Evolutionary conservation across 805 yeast genomes (phyloP), one percentile per base, ranked within the genome.

Genomic region (Lipomyces mesembrius): DNA sequence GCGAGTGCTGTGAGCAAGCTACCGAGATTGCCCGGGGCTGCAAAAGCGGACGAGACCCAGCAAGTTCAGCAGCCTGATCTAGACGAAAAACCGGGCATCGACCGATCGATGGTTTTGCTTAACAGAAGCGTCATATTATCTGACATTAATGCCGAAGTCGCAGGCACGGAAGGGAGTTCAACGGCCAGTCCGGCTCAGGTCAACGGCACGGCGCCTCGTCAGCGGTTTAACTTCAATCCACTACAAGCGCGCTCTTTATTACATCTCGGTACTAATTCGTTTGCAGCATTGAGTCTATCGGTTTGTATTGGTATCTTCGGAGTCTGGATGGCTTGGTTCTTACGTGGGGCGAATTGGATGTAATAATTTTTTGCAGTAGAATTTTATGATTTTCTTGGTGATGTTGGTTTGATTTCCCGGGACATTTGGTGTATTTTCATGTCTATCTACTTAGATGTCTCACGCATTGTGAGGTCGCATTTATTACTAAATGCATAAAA

Each of bases 261-360:
- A 2, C 17, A 27, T 25, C 34, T 34, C 9, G 49, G 51, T 14
- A 6, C 59, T n/a, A 46, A 56, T 20, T 52, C 64, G 8, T 22
- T 60, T 17, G 61, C 61, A 20, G 66, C 70, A 8, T 22, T 68
- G 22, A 63, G 71, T 11, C 43, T 68, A 64, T 68, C 71, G 7
- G 11, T 68, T 22, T 63, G 64, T 60, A 27, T 67, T 34, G 71
- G 71, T 9, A 14, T 68, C 29, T 20, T 68, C 22, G 59, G 70
- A 37, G 51, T 67, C 53, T 68, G 70, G 66, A n/a, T 68, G 11
- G 63, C 71, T 32, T 66, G 68, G 67, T 51, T 66, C 46, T 60
- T 52, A 35, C 61, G 67, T 11, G 58, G 69, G 12, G 68, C 59
- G 61, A 51, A 58, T 25, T 20, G 34, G 61, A 17, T 32, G 49